These are phyloP conservation scores for Kockiozyma suomiensis DNA, from an alignment of 805 yeast species.

Conservation along the genomic window DNA sequence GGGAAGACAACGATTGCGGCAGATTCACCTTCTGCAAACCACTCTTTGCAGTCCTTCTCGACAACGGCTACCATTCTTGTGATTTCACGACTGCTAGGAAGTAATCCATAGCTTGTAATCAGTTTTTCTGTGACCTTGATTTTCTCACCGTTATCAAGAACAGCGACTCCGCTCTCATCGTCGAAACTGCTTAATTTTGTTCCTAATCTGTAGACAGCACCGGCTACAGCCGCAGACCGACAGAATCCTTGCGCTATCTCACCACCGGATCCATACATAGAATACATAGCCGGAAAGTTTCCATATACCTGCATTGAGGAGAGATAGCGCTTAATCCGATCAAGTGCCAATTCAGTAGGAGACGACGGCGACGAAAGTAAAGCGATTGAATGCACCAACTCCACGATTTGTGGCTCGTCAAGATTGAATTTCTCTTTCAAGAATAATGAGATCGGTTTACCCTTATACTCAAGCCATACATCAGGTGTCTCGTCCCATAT, in stretches of 20 bases:
- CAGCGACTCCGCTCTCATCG: slow-evolving; percentile 64
- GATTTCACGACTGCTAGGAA: slow-evolving; percentile 53
- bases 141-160: slow-evolving; percentile 62
- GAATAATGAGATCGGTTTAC: slow-evolving; percentile 61
- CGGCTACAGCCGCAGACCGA: slow-evolving; percentile 97
- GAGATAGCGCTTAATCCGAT: slow-evolving; percentile 80
- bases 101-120: slow-evolving; percentile 52
- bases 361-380: slow-evolving; percentile 64
- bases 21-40: slow-evolving; percentile 85
- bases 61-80: slow-evolving; percentile 82
- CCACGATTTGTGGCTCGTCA: slow-evolving; percentile 73
- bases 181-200: slow-evolving; percentile 69
- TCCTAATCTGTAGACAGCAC: slow-evolving; percentile 86
- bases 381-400: slow-evolving; percentile 84
- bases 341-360: slow-evolving; percentile 71
- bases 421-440: slow-evolving; percentile 67
- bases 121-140: slow-evolving; percentile 79
- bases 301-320: slow-evolving; percentile 90
- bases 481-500: slow-evolving; percentile 64
- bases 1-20: slow-evolving; percentile 93
- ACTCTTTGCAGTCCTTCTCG: slow-evolving; percentile 82
- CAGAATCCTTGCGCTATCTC: slow-evolving; percentile 96
- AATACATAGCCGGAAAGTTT: slow-evolving; percentile 85
- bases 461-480: slow-evolving; percentile 58
- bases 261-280: slow-evolving; percentile 95